Conservation (phyloP, 2,329 filamentous ascomycete species). For the Diplodia intermedia region DNA sequence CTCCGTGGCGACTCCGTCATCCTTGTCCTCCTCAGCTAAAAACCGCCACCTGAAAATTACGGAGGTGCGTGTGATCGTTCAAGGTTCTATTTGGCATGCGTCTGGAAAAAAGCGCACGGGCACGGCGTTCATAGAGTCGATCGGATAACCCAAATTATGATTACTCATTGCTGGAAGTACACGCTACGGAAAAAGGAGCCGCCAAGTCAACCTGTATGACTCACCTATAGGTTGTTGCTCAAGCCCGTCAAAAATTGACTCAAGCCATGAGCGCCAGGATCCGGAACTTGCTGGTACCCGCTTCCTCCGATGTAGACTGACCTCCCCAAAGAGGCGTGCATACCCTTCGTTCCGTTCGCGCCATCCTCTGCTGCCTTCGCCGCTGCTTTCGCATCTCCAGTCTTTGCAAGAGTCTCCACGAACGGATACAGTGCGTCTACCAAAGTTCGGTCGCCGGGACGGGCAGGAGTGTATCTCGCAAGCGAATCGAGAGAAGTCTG, state of each 20-base stretch:
- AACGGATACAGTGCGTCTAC: constrained; percentile 92
- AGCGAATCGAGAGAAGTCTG: constrained; percentile 74
- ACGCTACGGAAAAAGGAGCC: constrained; percentile 4
- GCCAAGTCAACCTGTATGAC: constrained; percentile 17
- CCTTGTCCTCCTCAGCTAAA: constrained; percentile 78
- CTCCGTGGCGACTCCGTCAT: constrained; percentile 87
- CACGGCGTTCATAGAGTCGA: constrained; percentile 33
- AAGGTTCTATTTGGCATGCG: constrained; percentile 28
- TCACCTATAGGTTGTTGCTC: constrained; percentile 29
- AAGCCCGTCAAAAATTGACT: constrained; percentile 83
- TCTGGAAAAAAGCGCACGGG: constrained; percentile 28
- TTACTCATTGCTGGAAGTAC: constrained; percentile 17
- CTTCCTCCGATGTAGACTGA: constrained; percentile 81
- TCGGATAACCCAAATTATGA: constrained; percentile 33
- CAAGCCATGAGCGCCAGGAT: constrained; percentile 80
- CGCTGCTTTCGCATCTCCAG: constrained; percentile 72
- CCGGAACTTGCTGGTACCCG: constrained; percentile 75
- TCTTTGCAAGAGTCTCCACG: constrained; percentile 71
- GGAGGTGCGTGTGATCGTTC: constrained; percentile 28
- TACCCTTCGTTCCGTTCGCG: constrained; percentile 84
- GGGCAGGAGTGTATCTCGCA: constrained; percentile 84
- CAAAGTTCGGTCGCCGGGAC: constrained; percentile 86
- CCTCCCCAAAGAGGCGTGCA: constrained; percentile 86
- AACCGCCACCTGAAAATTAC: constrained; percentile 13
- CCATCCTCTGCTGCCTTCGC: constrained; percentile 77